Base-by-base conservation (phyloP, 1,284 basidiomycete species). In the Rhodotorula glutinis region DNA sequence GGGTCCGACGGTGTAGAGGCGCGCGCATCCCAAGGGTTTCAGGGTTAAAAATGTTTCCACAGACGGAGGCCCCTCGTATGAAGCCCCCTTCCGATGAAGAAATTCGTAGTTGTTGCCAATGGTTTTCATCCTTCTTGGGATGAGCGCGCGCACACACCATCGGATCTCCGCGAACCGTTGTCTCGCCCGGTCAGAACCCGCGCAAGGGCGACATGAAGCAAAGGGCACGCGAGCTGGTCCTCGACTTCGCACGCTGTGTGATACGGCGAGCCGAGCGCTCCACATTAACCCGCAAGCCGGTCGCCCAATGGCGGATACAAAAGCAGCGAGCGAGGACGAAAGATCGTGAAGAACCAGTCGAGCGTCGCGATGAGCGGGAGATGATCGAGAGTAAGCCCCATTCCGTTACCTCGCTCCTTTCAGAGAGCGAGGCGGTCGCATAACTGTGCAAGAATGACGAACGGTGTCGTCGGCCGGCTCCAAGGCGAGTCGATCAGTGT, bases 11-110 rank as follows among this genome's bases (percentile, higher is more conserved):
- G 23, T 13, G 23, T 49, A 21, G 47, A 25, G 13, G 21, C 13
- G 21, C 21, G 13, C 14, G 29, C 17, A 17, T 30, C 17, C 25
- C n/a, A 38, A 38, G 33, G 47, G 60, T 56, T 62, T 70, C 68
- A 70, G 68, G 64, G 68, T 70, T 70, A 70, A 70, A 70, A 70
- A 70, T 62, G 41, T 53, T 30, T 54, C 25, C 58, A 47, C 54
- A 49, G 33, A 53, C 49, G 40, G 49, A 27, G 30, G n/a, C 29
- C 54, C 57, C 53, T 58, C 52, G 33, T 25, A 44, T 17, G 25
- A 56, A 33, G 23, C 29, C 49, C 25, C 51, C 53, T 25, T 65
- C 60, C 38, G 67, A 69, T 69, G 68, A 69, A 66, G 64, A 70
- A 66, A 70, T 66, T 70, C 62, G 61, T 52, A 60, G 60, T 54